Evolutionary conservation across 1,139 yeast genomes (phyloP), one percentile per base, ranked within the genome.

Genomic region (Candida dubliniensis): DNA sequence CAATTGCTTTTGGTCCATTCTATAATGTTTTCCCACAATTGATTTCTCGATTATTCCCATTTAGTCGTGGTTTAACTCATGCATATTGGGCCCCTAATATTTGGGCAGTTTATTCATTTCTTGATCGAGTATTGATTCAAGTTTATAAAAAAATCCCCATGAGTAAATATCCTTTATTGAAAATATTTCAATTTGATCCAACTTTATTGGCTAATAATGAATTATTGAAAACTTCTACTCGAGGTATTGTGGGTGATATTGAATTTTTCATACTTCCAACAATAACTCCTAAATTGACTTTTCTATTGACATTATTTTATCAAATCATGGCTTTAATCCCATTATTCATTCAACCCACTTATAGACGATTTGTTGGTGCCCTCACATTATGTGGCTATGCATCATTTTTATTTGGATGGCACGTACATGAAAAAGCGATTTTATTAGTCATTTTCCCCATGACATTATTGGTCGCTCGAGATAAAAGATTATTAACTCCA

Each of bases 81-180:
- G 97, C 98, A 0, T 95, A 95, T 66, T 93, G 99, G 99, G 99
- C 99, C 0, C 99, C 99, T 4, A 93, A 93, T 56, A 71, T 90
- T 43, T 93, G 99, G 99, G 96, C 99, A 0, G 56, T 93, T 10
- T 93, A 93, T 63, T 87, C 97, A 0, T 86, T 88, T 53, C 51
- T 76, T n/a, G 99, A 93, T 64, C 74, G 96, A 47, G 59, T 84
- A 0, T 70, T 91, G 44, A 80, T 89, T 26, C 73, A 76, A 49
- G 56, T 77, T 15, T 76, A 67, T 56, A 67, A 70, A 44, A 64
- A 61, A 36, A 54, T 79, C 24, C 83, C 86, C 2, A 62, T 75
- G 38, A 53, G 76, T 13, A 73, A 75, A 44, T 64, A 45, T 42
- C 71, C 64, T 2, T 60, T 71, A 32, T 59, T 62, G 36, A 59